These are phyloP conservation scores for Ramaria sp. DNA, from an alignment of 768 basidiomycete species.

Conservation along the genomic window DNA sequence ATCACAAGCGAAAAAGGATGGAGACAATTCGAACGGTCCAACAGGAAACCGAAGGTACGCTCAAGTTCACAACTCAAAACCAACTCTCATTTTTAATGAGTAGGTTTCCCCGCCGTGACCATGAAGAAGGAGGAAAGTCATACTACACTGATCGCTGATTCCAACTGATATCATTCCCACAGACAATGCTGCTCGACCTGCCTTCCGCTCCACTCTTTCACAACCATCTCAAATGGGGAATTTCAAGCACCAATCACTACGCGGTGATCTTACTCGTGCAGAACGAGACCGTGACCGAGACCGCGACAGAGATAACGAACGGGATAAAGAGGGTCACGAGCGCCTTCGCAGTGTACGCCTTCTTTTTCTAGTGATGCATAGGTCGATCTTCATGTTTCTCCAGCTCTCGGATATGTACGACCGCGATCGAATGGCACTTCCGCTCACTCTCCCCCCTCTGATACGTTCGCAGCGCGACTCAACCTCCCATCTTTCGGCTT, in stretches of 20 bases:
- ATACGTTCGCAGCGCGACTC: conserved; percentile 17
- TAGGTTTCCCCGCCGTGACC: conserved; percentile 61
- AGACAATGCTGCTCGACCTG: conserved; percentile 49
- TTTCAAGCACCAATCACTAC: conserved; percentile 80
- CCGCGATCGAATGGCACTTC: conserved; percentile 59
- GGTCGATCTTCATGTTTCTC: conserved; percentile 1
- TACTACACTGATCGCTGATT: neutral
- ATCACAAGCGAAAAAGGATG: conserved; percentile 51
- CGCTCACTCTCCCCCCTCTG: conserved; percentile 15
- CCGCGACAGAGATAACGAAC: conserved; percentile 37
- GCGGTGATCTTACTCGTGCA: conserved; percentile 36
- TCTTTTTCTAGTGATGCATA: neutral
- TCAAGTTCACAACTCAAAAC: conserved; percentile 4
- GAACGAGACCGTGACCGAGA: conserved; percentile 31
- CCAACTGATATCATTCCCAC: conserved; percentile 2
- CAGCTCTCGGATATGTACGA: conserved; percentile 85
- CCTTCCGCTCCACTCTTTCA: conserved; percentile 60
- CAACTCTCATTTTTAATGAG: conserved; percentile 14
- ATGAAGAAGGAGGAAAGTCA: conserved; percentile 57
- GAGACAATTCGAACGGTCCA: conserved; percentile 28
- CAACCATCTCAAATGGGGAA: conserved; percentile 91
- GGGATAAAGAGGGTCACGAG: conserved; percentile 72
- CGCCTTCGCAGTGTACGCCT: conserved; percentile 58
- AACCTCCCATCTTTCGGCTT: conserved; percentile 8
- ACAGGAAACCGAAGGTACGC: conserved; percentile 3